phyloP scores from a whole-genome alignment of 2,329 filamentous ascomycete genomes.

The Emericellopsis cladophorae region DNA sequence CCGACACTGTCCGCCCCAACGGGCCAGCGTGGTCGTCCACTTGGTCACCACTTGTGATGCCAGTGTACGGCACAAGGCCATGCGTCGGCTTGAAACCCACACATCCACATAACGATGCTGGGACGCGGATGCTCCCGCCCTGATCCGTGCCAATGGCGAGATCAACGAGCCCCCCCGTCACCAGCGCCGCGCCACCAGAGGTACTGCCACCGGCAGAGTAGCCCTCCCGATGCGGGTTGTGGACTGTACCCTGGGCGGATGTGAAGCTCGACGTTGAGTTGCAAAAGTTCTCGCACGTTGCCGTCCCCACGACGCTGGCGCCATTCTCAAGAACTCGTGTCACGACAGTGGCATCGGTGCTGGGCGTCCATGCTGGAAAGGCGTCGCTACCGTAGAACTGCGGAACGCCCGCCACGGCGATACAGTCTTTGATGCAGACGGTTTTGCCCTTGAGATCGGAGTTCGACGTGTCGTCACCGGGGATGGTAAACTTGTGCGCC shows the following conservation, averaged over 20 bases:
- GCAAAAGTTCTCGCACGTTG: constrained; percentile 41
- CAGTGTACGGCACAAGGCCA: constrained; percentile 37
- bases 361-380: constrained; percentile 34
- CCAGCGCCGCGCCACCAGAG: constrained; percentile 30
- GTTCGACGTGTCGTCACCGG: constrained; percentile 11
- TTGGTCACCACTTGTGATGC: constrained; percentile 31
- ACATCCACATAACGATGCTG: constrained; percentile 24
- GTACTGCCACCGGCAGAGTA: constrained; percentile 37
- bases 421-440: constrained; percentile 40
- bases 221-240: constrained; percentile 29
- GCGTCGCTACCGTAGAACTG: constrained; percentile 39
- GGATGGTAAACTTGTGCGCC: constrained; percentile 35
- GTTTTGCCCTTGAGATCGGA: constrained; percentile 25
- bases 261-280: constrained; percentile 33
- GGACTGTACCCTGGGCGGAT: constrained; percentile 28
- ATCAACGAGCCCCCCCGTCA: constrained; percentile 28
- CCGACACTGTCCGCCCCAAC: constrained; percentile 23
- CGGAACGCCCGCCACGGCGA: constrained; percentile 39
- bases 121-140: constrained; percentile 31
- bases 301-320: constrained; percentile 33
- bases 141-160: constrained; percentile 34
- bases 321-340: constrained; percentile 36
- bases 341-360: constrained; percentile 40
- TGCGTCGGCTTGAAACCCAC: constrained; percentile 38
- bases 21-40: constrained; percentile 38